A percentile compares a stretch with the other conserved stretches of the same genome.
Conservation (phyloP, 2,329 filamentous ascomycete genomes). For the Xylariales sp. region DNA sequence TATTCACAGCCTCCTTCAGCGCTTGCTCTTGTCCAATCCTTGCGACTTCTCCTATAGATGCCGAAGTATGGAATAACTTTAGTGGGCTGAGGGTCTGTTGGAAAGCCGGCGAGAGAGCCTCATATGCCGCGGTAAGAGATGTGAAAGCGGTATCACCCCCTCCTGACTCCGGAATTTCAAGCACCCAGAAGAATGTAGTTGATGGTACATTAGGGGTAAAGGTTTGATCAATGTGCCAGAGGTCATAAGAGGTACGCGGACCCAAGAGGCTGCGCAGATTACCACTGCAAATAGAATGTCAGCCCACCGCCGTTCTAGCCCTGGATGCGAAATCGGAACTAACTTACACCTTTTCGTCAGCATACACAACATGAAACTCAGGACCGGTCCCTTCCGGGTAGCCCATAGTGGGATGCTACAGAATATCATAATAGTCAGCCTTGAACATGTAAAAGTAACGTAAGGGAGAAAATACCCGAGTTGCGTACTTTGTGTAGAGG, state of each 20-base stretch:
- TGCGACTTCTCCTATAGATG: conserved; percentile 22
- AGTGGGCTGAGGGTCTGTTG: conserved; percentile 7
- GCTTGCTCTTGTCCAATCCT: conserved; percentile 22
- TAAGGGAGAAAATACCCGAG: background rate
- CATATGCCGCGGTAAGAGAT: conserved; percentile 22
- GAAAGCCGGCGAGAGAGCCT: conserved; percentile 22
- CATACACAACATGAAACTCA: conserved; percentile 27
- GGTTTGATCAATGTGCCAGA: conserved; percentile 29
- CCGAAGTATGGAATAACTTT: conserved; percentile 15
- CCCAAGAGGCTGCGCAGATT: conserved; percentile 23
- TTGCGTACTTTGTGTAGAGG: conserved; percentile 19
- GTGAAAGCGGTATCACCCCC: conserved; percentile 26
- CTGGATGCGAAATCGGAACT: background rate
- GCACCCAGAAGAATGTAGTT: conserved; percentile 28
- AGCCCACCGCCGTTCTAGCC: background rate
- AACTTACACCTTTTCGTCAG: conserved; percentile 23
- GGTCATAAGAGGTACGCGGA: conserved; percentile 19
- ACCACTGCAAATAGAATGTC: conserved; percentile 8
- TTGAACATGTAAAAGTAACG: too few species aligned
- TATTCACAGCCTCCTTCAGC: conserved; percentile 20
- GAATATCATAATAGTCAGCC: too few species aligned
- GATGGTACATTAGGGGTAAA: conserved; percentile 25
- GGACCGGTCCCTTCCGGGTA: conserved; percentile 24
- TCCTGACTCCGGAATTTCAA: conserved; percentile 17
- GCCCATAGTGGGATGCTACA: conserved; percentile 24